Percentiles rank a stretch among this genome's conserved stretches.
phyloP scores from a whole-genome alignment of 495 filamentous ascomycete species.

The Penicillium herquei region DNA sequence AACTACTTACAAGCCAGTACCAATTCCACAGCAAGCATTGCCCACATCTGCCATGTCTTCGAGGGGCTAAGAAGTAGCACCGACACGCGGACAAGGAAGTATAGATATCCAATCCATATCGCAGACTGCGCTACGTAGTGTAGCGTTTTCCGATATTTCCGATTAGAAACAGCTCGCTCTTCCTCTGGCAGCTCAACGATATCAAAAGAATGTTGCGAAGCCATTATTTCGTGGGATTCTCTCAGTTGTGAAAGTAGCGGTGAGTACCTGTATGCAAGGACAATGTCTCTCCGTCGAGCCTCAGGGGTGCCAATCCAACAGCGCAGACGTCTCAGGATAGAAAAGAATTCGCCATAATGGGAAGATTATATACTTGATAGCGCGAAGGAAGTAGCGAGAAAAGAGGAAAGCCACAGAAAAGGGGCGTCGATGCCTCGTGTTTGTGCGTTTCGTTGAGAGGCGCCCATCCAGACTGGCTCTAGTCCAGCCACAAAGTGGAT shows the following conservation, averaged over 20 bases:
- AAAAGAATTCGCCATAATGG: background rate
- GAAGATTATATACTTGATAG: background rate
- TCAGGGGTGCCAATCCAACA: background rate
- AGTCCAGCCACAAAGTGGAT: constrained; percentile 13
- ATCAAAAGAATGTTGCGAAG: constrained; percentile 7
- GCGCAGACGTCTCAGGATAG: background rate
- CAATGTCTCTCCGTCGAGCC: background rate
- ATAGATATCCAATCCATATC: constrained; percentile 23
- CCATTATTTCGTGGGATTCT: background rate
- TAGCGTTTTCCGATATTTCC: constrained; percentile 23
- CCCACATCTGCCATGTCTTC: constrained; percentile 32
- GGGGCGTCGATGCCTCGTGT: constrained; percentile 7
- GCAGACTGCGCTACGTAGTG: constrained; percentile 21
- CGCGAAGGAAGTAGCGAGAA: background rate
- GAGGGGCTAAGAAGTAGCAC: constrained; percentile 6
- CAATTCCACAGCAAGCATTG: constrained; percentile 27
- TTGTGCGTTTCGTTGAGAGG: constrained; percentile 14
- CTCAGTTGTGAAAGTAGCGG: background rate
- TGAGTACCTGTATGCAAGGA: background rate
- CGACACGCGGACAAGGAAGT: constrained; percentile 22
- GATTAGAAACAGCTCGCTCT: constrained; percentile 11
- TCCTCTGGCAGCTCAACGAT: constrained; percentile 28
- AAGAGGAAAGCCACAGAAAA: constrained; percentile 2
- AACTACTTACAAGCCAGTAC: constrained; percentile 26
- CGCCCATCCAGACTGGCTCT: constrained; percentile 5